A percentile compares a stretch with the other conserved stretches of the same genome.
Conservation (phyloP, 352 stramenopile species). For the Phytophthora sansomeana region DNA sequence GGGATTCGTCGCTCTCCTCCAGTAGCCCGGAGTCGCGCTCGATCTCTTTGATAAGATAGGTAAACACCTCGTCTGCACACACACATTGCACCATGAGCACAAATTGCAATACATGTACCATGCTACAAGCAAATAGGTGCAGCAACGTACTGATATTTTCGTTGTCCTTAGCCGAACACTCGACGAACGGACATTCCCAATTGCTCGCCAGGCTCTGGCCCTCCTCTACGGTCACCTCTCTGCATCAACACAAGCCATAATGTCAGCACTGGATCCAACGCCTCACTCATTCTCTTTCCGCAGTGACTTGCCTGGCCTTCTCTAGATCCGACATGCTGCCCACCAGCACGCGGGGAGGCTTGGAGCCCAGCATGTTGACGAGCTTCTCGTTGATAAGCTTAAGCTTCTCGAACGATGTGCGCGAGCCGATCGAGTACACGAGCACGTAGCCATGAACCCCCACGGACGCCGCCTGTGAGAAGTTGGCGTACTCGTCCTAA, state of each 20-base stretch:
- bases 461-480: constrained; percentile 95
- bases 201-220: constrained; percentile 90
- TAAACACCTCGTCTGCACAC: constrained; percentile 87
- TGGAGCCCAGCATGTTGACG: constrained; percentile 94
- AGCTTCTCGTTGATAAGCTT: constrained; percentile 95
- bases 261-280: constrained; percentile 1
- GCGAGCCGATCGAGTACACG: constrained; percentile 94
- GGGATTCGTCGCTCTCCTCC: constrained; percentile 77
- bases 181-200: constrained; percentile 95
- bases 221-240: constrained; percentile 86
- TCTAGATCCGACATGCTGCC: constrained; percentile 96
- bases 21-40: constrained; percentile 89
- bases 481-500: constrained; percentile 96
- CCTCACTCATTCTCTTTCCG: neutral
- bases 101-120: constrained; percentile 1
- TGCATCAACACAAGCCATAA: constrained; percentile 29
- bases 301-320: constrained; percentile 74
- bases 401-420: constrained; percentile 95
- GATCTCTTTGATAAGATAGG: constrained; percentile 92
- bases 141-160: constrained; percentile 90
- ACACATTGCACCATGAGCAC: constrained; percentile 15
- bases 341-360: constrained; percentile 94
- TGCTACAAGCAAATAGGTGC: neutral
- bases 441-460: constrained; percentile 96
- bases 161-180: constrained; percentile 94